Base-by-base conservation (phyloP, 352 stramenopile genomes). In the Phytophthora nicotianae region DNA sequence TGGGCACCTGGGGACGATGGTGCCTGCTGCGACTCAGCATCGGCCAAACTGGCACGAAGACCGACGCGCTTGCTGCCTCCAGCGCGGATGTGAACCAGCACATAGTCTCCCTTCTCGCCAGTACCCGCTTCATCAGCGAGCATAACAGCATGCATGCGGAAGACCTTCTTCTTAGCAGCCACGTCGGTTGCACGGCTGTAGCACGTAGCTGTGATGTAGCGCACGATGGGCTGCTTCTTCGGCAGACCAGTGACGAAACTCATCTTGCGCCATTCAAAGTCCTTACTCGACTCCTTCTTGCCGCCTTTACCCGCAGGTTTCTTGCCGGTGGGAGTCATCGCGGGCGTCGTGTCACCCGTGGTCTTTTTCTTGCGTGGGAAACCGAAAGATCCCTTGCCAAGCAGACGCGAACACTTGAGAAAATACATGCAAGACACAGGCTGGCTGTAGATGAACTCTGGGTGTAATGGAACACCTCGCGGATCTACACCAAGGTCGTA, bases 251-350 rank as follows among this genome's bases (percentile, higher is more conserved):
- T 91, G 37, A 91, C 80, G 51, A 91, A 91, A 64, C 79, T 89
- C 83, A 90, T 91, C 52, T 91, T 91, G 56, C 83, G 80, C 83
- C 83, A 91, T 53, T 89, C 80, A 62, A 88, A 91, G 54, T 91
- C 80, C 60, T 89, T 91, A 66, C 74, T 88, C 48, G 63, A 71
- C 45, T 79, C 68, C 40, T 78, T 81, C 64, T 78, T 82, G 42
- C 55, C 50, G 16, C 42, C 52, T 60, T 67, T 70, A 3, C 19
- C 26, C 8, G 33, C 32, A 5, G 32, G 50, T 33, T 68, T 78
- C 20, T 74, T 78, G 46, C 27, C 63, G 26, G 26, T 61, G 4
- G 68, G 50, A 4, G 57, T 63, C 2, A 24, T 48, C 20, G 53
- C 45, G 13, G 23, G 16, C 3, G 23, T 66, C 52, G 37, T 67